Conservation (phyloP, 148 eudicot genomes). For the Amaranthus hypochondriacus region DNA sequence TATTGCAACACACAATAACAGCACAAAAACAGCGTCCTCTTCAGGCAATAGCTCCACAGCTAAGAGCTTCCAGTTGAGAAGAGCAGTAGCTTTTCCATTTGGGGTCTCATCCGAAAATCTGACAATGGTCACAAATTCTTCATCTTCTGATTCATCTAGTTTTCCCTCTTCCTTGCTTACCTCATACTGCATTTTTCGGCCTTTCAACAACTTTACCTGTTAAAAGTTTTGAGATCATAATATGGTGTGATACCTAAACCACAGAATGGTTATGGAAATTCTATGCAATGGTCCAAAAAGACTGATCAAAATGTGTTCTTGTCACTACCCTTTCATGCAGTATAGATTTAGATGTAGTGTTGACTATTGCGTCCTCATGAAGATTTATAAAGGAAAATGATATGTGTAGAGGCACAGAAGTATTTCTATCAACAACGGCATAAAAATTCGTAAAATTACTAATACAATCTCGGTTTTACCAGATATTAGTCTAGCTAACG, state of each 20-base stretch:
- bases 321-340: neutral
- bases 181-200: conserved; percentile 67
- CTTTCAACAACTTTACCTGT: conserved; percentile 66
- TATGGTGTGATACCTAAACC: neutral
- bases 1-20: conserved; percentile 57
- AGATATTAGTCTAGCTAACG: neutral
- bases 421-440: too few species aligned
- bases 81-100: conserved; percentile 82
- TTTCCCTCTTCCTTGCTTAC: conserved; percentile 26
- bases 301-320: too few species aligned
- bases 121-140: conserved; percentile 61
- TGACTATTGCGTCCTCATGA: too few species aligned
- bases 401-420: too few species aligned
- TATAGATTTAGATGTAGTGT: neutral
- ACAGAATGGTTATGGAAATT: neutral
- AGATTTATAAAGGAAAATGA: too few species aligned
- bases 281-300: too few species aligned
- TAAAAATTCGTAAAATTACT: too few species aligned
- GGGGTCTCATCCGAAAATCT: conserved; percentile 76
- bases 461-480: too few species aligned
- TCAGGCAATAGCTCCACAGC: conserved; percentile 69
- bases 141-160: conserved; percentile 10
- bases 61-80: conserved; percentile 77
- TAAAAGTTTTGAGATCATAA: neutral
- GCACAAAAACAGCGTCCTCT: conserved; percentile 75